Conservation (phyloP, 1,284 basidiomycete species). For the Stereum hirsutum region DNA sequence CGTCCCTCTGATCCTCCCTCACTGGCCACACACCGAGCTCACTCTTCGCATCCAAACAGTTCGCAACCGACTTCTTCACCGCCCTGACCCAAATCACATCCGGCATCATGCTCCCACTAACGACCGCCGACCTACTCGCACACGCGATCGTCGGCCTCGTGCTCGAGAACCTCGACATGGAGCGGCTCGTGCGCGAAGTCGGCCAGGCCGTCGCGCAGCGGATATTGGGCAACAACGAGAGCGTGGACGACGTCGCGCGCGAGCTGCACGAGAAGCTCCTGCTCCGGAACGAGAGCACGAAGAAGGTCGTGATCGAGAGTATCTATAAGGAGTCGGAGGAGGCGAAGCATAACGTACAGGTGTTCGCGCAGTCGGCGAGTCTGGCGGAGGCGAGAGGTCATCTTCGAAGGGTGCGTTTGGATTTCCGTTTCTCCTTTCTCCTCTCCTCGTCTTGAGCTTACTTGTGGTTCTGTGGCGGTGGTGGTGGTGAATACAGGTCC, state of each 20-base stretch:
- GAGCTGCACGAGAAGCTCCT: slow-evolving; percentile 89
- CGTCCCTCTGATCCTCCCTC: slow-evolving; percentile 20
- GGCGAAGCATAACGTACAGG: slow-evolving; percentile 82
- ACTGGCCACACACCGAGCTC: slow-evolving; percentile 17
- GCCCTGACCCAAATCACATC: slow-evolving; percentile 90
- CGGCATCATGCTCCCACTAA: slow-evolving; percentile 91
- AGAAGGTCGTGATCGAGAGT: slow-evolving; percentile 93
- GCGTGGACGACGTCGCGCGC: slow-evolving; percentile 88
- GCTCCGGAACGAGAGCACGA: slow-evolving; percentile 92
- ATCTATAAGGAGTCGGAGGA: slow-evolving; percentile 91
- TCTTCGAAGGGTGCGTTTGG: slow-evolving; percentile 63
- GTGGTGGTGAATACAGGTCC: too few species aligned
- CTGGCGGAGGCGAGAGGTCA: slow-evolving; percentile 72
- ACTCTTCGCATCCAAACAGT: slow-evolving; percentile 50
- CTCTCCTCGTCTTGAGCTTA: slow-evolving; percentile 9
- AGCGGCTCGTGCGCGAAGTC: slow-evolving; percentile 89
- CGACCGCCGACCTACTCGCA: slow-evolving; percentile 92
- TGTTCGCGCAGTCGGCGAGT: slow-evolving; percentile 73
- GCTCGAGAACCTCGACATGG: slow-evolving; percentile 98
- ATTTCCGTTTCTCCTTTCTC: neutral
- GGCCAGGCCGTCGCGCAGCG: slow-evolving; percentile 90
- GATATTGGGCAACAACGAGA: slow-evolving; percentile 83
- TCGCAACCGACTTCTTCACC: slow-evolving; percentile 92
- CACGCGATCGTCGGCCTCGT: slow-evolving; percentile 97
- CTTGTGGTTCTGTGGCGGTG: neutral